These are phyloP conservation scores for Naematelia encephala DNA, from an alignment of 768 basidiomycete genomes.

Conservation along the genomic window DNA sequence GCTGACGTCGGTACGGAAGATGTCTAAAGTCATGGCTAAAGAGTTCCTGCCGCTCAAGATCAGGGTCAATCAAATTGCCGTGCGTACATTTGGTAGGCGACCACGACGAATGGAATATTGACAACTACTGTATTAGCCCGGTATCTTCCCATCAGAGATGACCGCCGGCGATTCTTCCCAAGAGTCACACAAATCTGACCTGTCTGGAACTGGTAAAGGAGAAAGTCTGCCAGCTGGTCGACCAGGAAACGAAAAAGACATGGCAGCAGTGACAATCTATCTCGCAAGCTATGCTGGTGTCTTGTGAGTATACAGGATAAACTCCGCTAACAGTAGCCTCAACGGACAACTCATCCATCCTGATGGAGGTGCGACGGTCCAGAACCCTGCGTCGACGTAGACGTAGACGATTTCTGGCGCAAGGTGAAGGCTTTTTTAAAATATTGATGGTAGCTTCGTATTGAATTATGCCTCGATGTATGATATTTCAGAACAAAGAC, in stretches of 20 bases:
- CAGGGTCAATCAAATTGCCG: conserved; percentile 41
- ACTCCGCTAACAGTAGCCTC: conserved; percentile 12
- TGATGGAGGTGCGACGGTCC: conserved; percentile 43
- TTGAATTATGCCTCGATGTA: too few relatives aligned
- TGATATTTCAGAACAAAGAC: too few relatives aligned
- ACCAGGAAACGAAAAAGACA: conserved; percentile 37
- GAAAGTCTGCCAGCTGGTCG: conserved; percentile 35
- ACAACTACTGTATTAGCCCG: conserved; percentile 12
- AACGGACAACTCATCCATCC: conserved; percentile 38
- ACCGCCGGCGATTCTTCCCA: conserved; percentile 30
- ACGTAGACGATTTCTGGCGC: too few relatives aligned
- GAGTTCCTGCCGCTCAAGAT: conserved; percentile 35
- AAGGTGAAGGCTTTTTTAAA: too few relatives aligned
- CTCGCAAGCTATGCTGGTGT: conserved; percentile 32
- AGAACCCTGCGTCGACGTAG: too few relatives aligned
- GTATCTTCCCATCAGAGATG: conserved; percentile 41
- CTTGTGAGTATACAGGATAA: conserved; percentile 21
- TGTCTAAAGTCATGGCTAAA: conserved; percentile 34
- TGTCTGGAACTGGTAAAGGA: conserved; percentile 30
- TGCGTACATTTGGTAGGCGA: conserved; percentile 2
- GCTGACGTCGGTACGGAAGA: conserved; percentile 9
- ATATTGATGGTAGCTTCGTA: too few relatives aligned
- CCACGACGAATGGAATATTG: background rate
- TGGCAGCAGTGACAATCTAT: conserved; percentile 38
- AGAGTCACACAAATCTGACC: conserved; percentile 34